Evolutionary conservation across 345 rosid species (phyloP), one percentile per base, ranked within the genome.

Genomic region (Citrus medica): DNA sequence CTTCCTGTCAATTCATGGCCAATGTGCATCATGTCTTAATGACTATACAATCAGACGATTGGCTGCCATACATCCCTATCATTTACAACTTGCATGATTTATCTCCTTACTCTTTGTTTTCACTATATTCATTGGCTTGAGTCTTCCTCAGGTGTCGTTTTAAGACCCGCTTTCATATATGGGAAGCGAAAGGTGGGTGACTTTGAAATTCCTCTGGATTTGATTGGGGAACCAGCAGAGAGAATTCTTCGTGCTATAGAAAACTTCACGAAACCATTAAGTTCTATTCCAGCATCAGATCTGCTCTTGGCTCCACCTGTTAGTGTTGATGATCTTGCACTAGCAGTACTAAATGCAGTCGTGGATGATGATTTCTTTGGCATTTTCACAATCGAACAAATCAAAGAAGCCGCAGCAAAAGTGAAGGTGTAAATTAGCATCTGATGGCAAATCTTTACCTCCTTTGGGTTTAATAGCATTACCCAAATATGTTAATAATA

Each of bases 371-470:
- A 93, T 61, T 75, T 90, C 85, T 95, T 92, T 16, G 98, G 99
- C 67, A 75, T 91, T 81, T 91, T 93, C 90, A 92, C 97, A 21
- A 93, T 95, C 4, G 96, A 95, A 78, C 98, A 95, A 86, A 95
- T 95, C 85, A 95, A 93, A 85, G 94, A 93, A 87, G 97, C 93
- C 16, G 97, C 98, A 12, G 89, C 92, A 10, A 91, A 90, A 77
- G 86, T 87, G 75, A 89, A 79, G 82, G 91, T 65, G 0, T 91
- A 80, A 86, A 51, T 42, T 10, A 6, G 14, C 13, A 9, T 10
- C 27, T 4, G 2, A 32, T 27, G 66, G 19, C 35, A 62, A 13
- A 10, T 42, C 51, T 12, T 42, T 42, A 42, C 51, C 51, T 38
- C 42, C 42, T 6, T 35, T 35, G 46, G 46, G 4, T 40, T 40